These are phyloP conservation scores for Auricularia sp. DNA, from an alignment of 768 basidiomycete species.

Conservation along the genomic window DNA sequence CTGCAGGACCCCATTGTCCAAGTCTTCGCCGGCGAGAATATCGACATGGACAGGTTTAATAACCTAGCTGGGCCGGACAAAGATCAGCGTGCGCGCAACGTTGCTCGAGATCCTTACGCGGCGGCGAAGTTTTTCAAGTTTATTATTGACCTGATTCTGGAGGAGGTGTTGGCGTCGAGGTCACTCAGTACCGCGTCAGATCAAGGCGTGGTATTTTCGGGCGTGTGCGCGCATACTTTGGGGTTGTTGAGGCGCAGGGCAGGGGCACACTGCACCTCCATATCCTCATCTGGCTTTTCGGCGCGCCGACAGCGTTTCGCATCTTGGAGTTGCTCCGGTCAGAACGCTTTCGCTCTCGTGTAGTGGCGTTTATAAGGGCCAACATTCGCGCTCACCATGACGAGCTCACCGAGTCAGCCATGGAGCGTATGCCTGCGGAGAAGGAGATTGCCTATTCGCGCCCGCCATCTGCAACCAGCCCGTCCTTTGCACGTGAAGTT, in stretches of 20 bases:
- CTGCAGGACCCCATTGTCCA: slow-evolving; percentile 35
- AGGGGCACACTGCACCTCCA: slow-evolving; percentile 33
- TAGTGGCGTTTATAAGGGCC: slow-evolving; percentile 19
- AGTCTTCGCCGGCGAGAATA: slow-evolving; percentile 32
- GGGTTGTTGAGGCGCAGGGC: slow-evolving; percentile 32
- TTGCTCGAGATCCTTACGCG: slow-evolving; percentile 32
- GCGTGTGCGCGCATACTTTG: slow-evolving; percentile 25
- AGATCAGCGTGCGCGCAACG: slow-evolving; percentile 15
- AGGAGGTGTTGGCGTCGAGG: slow-evolving; percentile 26
- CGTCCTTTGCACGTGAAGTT: slow-evolving; percentile 13
- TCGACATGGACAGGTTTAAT: slow-evolving; percentile 33
- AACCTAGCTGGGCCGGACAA: slow-evolving; percentile 17
- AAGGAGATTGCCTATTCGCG: slow-evolving; percentile 23
- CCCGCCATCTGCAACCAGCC: slow-evolving; percentile 23
- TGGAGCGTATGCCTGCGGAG: slow-evolving; percentile 18
- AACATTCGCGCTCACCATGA: slow-evolving; percentile 23
- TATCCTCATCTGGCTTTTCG: slow-evolving; percentile 28
- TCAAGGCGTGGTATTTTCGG: slow-evolving; percentile 25
- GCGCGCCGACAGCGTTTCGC: slow-evolving; percentile 22
- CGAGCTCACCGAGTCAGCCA: slow-evolving; percentile 9
- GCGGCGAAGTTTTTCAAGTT: slow-evolving; percentile 34
- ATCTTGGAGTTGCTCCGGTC: slow-evolving; percentile 18
- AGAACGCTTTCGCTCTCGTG: slow-evolving; percentile 14
- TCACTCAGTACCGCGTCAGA: slow-evolving; percentile 9
- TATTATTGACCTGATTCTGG: slow-evolving; percentile 23